Base-by-base conservation (phyloP, 2,329 filamentous ascomycete species). In the Microthyrium microscopicum region DNA sequence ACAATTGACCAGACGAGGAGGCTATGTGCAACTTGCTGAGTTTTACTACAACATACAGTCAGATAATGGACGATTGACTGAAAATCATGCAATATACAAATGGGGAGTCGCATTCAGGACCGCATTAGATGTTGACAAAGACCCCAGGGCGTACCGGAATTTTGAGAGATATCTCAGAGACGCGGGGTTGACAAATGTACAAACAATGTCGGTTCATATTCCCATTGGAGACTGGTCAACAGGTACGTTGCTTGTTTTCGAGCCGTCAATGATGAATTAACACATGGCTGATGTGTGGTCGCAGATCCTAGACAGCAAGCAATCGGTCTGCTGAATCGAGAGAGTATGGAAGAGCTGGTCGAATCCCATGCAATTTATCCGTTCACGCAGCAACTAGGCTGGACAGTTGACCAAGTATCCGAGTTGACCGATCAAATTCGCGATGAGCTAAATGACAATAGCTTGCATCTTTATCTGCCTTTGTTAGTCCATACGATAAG, bases 21-120 rank as follows among this genome's bases (percentile, higher is more conserved):
- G 85, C 2, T 93, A 83, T 82, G 68, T 79, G 38, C 83, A 93
- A 48, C 75, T 92, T 66, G 70, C 81, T n/a, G 85, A 93, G 49
- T 69, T 85, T 45, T 83, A 91, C 47, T 77, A 76, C 52, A 82
- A 83, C 42, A 73, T 81, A 18, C 85, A 92, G 51, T 92, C 82
- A 1, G 73, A 87, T 44, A 91, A 81, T 45, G 83, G 83, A 4
- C 73, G 70, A n/a, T 57, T 89, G 44, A 74, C 70, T 8, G 65
- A 74, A 11, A 33, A 49, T 5, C 49, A 51, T 30, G 49, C 49
- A 5, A 37, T 58, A 8, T 44, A 45, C 19, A 44, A 46, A 28
- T 59, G 56, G 56, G 54, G 48, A 41, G 38, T 40, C 15, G 40
- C 38, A 19, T 59, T 58, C 33, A 48, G 44, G 16, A 32, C 41